Percentiles rank a stretch among this genome's conserved stretches.
Evolutionary conservation across 2,329 filamentous ascomycete genomes (phyloP).

Genomic region (Trichoderma afroharzianum): DNA sequence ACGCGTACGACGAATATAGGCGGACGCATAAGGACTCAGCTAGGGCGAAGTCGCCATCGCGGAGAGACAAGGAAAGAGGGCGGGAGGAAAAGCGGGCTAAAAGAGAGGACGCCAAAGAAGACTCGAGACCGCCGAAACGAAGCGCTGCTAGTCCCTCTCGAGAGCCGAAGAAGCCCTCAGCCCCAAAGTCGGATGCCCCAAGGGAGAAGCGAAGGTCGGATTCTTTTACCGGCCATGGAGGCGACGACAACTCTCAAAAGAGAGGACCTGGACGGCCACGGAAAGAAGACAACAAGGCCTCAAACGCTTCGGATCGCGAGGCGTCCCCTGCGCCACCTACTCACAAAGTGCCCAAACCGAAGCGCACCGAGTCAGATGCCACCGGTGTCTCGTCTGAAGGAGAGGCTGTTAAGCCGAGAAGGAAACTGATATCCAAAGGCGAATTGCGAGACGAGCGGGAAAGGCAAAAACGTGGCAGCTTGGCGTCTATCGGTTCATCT

Average conservation of each 20-base stretch:
- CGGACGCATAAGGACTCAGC: slow-evolving; percentile 46
- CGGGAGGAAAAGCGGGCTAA: slow-evolving; percentile 42
- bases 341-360: slow-evolving; percentile 48
- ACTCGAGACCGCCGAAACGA: slow-evolving; percentile 42
- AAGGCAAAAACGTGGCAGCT: slow-evolving; percentile 55
- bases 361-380: slow-evolving; percentile 52
- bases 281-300: slow-evolving; percentile 50
- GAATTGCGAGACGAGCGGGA: slow-evolving; percentile 59
- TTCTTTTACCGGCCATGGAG: slow-evolving; percentile 36
- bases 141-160: slow-evolving; percentile 47
- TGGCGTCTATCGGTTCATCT: slow-evolving; percentile 54
- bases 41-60: slow-evolving; percentile 50
- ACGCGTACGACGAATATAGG: slow-evolving; percentile 65
- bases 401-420: slow-evolving; percentile 55
- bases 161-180: slow-evolving; percentile 45
- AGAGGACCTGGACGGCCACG: slow-evolving; percentile 51
- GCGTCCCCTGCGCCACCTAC: slow-evolving; percentile 53
- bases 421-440: slow-evolving; percentile 61
- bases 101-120: slow-evolving; percentile 45
- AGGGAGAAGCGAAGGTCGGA: slow-evolving; percentile 48
- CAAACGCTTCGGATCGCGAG: slow-evolving; percentile 51
- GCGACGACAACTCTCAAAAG: slow-evolving; percentile 48
- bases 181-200: slow-evolving; percentile 40
- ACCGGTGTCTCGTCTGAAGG: slow-evolving; percentile 53
- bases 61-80: slow-evolving; percentile 40